Evolutionary conservation across 108 stramenopile genomes (phyloP), one percentile per base, ranked within the genome.

Genomic region (Nitzschia inconspicua): DNA sequence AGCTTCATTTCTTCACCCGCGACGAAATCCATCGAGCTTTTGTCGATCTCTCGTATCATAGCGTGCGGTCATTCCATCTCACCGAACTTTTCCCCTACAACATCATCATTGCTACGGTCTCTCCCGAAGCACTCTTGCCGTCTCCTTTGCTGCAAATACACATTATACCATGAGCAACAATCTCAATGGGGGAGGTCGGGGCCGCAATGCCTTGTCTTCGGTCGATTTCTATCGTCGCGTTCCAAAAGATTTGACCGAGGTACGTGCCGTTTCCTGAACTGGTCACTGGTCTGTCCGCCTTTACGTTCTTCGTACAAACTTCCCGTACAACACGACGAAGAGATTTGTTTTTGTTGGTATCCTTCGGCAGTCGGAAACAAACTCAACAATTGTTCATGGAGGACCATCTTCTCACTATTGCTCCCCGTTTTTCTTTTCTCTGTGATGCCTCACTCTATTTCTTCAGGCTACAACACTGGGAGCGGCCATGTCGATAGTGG

Each of bases 221-320:
- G 73, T 86, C 57, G 90, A 88, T 72, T 87, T 92, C 70, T 88
- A 88, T 61, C 85, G 85, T 16, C 86, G 83, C 18, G 86, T 88
- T 13, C 91, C 91, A 23, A 84, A 75, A 52, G 86, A 88, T 73
- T 73, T 92, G 77, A 92, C 85, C 3, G 90, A 91, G 85, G 88
- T 86, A 67, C 42, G 86, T 48, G 8, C 18, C n/a, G n/a, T n/a
- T n/a, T n/a, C n/a, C n/a, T n/a, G 14, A 8, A 47, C 16, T 47
- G 47, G 14, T 9, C 18, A 47, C 9, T n/a, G 7, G 51, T 8
- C 51, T 52, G 44, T 46, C n/a, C 44, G 44, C 44, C 44, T n/a
- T n/a, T n/a, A n/a, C n/a, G 44, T 26, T 31, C 28, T 27, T 6
- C 9, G 25, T 52, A 52, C 7, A 10, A 52, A 30, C 8, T 52